Percentiles rank a stretch among this genome's conserved stretches.
phyloP scores from a whole-genome alignment of 75 land plant genomes.

The Picea sitchensis region DNA sequence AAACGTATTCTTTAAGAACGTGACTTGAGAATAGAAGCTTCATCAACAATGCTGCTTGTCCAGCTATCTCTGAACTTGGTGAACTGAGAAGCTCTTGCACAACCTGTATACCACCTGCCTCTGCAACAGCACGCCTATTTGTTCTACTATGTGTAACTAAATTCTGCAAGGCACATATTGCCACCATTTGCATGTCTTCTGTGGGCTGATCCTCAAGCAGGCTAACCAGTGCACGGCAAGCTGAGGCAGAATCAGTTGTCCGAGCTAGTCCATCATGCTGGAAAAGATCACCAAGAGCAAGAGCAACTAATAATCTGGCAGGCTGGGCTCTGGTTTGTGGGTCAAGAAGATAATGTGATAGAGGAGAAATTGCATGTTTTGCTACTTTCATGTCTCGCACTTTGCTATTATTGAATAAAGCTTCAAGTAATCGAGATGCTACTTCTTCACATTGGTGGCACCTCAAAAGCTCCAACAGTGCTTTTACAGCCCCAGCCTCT shows the following conservation, averaged over 20 bases:
- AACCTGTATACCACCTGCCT: conserved; percentile 51
- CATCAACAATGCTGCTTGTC: conserved; percentile 36
- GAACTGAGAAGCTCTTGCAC: conserved; percentile 41
- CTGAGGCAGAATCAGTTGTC: conserved; percentile 43
- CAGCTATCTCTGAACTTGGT: conserved; percentile 33
- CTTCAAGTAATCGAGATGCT: conserved; percentile 37
- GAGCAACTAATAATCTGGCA: conserved; percentile 37
- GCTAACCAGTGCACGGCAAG: conserved; percentile 51
- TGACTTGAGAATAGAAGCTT: conserved; percentile 43
- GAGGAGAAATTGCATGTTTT: conserved; percentile 43
- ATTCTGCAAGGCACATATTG: conserved; percentile 46
- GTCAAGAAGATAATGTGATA: conserved; percentile 45
- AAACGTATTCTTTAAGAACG: conserved; percentile 46
- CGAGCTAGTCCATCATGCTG: conserved; percentile 44
- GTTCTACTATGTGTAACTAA: conserved; percentile 41
- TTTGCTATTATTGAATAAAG: conserved; percentile 43
- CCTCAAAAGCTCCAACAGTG: conserved; percentile 39
- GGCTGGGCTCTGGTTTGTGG: conserved; percentile 44
- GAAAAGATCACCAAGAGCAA: conserved; percentile 45
- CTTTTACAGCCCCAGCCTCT: conserved; percentile 44
- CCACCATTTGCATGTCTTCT: conserved; percentile 59
- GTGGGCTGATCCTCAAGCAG: conserved; percentile 55
- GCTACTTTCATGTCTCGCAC: conserved; percentile 49
- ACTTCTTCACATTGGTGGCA: conserved; percentile 55
- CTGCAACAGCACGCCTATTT: conserved; percentile 54